Base-by-base conservation (phyloP, 441 rosid genomes). In the Corymbia citriodora region DNA sequence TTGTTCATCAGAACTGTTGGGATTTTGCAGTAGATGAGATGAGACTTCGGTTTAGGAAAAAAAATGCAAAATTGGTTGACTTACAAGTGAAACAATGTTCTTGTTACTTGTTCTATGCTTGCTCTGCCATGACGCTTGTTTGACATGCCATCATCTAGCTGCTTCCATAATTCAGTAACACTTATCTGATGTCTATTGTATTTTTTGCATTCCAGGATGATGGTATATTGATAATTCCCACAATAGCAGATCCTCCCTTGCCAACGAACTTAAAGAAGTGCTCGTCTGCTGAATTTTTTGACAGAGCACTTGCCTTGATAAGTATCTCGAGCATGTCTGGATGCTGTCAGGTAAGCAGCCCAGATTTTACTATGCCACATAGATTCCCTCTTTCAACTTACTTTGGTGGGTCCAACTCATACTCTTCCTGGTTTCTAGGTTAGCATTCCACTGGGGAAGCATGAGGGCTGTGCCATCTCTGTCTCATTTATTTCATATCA, bases 251-350 rank as follows among this genome's bases (percentile, higher is more conserved):
- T 94, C 94, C 94, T 74, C 98, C 99, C 15, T 92, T 92, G n/a
- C 94, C 96, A 92, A 95, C 95, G 90, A 96, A 95, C 87, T 87
- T 95, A 88, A 96, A 94, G 94, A 96, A 96, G 93, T 90, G 91
- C 52, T 55, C 83, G 92, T 90, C 91, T 92, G 91, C 93, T 81
- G 99, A 96, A 93, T 94, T 95, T 92, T 93, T 92, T 88, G 94
- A 95, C 91, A 93, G 97, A 91, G 94, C 95, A 74, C 94, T 91
- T 85, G 92, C 95, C 40, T 93, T 96, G 91, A 93, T 96, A 70
- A 94, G 98, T 94, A 95, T 98, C 89, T 95, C 99, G 53, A 97
- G 98, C 95, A 93, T 97, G 98, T 97, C 99, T 70, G 99, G 99
- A 18, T 96, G 99, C 92, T 97, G 99, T 93, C 98, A 98, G 97